Evolutionary conservation across 257 asterid species (phyloP), one percentile per base, ranked within the genome.

Genomic region (Gentiana macrophylla): DNA sequence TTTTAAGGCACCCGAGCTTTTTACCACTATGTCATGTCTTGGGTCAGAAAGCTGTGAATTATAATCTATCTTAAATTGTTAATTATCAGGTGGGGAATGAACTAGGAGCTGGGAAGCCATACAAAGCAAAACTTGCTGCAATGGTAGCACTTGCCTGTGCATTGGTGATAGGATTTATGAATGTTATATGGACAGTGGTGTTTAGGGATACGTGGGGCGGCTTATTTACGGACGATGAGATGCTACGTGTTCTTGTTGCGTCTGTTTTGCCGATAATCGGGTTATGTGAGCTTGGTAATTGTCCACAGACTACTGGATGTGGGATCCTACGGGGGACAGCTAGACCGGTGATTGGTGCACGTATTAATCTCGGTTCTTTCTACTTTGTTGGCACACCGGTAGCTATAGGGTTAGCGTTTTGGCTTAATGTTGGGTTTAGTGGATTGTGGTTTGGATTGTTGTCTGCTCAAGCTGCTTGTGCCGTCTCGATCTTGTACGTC

Each of bases 241-340:
- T 68, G 84, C 83, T 89, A 45, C 72, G 58, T 56, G 79, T 82
- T 12, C 69, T 89, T 0, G 95, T 89, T 11, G 87, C 90, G 34
- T 89, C 94, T 1, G 93, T 86, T 58, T 52, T 89, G 66, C 97
- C 97, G 0, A 70, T 89, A 33, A 74, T 84, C 1, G 97, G 97
- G 41, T 57, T 86, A 8, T 89, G 97, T 49, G 97, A 89, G 79
- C 89, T 89, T 0, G 97, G 95, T 0, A 89, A 89, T 74, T 86
- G 97, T 45, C 97, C 97, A 3, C 97, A 88, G 67, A 89, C 97
- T 4, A 89, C 97, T 15, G 97, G 97, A n/a, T 89, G 97, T 47
- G 97, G 97, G 49, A 78, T 89, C 65, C 69, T 89, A 9, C 84
- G 97, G 8, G 97, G 92, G 52, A 62, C 86, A 0, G 95, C 94